phyloP scores from a whole-genome alignment of 306 rosid genomes.

The Macrotyloma uniflorum region DNA sequence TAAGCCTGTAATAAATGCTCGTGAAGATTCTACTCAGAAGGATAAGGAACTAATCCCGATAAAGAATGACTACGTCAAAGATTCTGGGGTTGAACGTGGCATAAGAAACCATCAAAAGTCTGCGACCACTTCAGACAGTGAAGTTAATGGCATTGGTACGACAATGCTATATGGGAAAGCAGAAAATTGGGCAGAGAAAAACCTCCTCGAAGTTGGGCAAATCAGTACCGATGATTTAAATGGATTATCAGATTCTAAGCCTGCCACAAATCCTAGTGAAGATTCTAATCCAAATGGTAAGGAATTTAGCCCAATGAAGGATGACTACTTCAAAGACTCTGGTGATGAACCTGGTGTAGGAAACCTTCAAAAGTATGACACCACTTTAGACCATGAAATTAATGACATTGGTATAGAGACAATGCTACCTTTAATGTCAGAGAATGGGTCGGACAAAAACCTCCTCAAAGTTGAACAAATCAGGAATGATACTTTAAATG shows the following conservation, averaged over 20 bases:
- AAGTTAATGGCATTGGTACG: constrained; percentile 40
- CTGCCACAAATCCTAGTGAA: constrained; percentile 36
- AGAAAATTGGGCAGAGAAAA: constrained; percentile 69
- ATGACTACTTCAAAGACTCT: constrained; percentile 40
- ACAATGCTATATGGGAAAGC: constrained; percentile 40
- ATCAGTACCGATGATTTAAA: constrained; percentile 45
- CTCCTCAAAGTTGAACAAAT: constrained; percentile 62
- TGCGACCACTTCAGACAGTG: constrained; percentile 47
- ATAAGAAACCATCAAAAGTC: constrained; percentile 42
- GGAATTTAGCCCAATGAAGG: constrained; percentile 41
- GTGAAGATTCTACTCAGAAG: constrained; percentile 43
- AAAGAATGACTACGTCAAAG: constrained; percentile 36
- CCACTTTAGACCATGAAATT: constrained; percentile 47
- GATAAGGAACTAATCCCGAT: constrained; percentile 41
- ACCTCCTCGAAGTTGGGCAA: constrained; percentile 58
- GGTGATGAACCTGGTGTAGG: constrained; percentile 38
- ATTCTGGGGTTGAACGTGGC: constrained; percentile 36
- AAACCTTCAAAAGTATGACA: constrained; percentile 42
- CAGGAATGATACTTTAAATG: constrained; percentile 20
- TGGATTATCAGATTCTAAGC: constrained; percentile 48
- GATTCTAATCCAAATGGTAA: constrained; percentile 48
- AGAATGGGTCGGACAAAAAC: constrained; percentile 67
- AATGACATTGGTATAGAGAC: constrained; percentile 38
- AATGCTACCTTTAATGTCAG: constrained; percentile 43
- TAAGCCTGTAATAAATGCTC: constrained; percentile 39